These are phyloP conservation scores for Setaria viridis DNA, from an alignment of 202 grass and related monocot species.

Conservation along the genomic window DNA sequence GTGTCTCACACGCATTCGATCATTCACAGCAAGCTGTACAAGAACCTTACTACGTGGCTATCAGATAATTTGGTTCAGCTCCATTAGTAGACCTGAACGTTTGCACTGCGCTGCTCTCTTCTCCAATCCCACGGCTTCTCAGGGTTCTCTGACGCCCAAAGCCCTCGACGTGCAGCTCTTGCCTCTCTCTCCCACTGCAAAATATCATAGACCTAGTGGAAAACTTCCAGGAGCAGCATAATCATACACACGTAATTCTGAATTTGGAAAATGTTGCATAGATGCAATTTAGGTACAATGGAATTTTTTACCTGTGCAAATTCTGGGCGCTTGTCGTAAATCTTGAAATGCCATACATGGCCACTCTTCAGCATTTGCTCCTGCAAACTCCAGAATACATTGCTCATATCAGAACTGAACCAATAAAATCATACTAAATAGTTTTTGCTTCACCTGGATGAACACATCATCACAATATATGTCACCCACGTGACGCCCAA, in stretches of 20 bases:
- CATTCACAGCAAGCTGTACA: background rate
- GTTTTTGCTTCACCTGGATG: slow-evolving; percentile 55
- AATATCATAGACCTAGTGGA: background rate
- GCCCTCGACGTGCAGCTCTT: slow-evolving; percentile 48
- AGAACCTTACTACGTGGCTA: slow-evolving; percentile 3
- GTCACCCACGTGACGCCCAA: slow-evolving; percentile 62
- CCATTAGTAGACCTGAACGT: slow-evolving; percentile 48
- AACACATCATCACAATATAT: slow-evolving; percentile 65
- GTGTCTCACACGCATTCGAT: no score
- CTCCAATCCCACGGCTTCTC: slow-evolving; percentile 79
- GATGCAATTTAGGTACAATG: background rate
- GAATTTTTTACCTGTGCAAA: slow-evolving; percentile 57
- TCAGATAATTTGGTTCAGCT: background rate
- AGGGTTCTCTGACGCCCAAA: slow-evolving; percentile 61
- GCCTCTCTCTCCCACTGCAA: slow-evolving; percentile 74
- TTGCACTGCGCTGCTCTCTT: slow-evolving; percentile 39
- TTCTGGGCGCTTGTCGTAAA: slow-evolving; percentile 58
- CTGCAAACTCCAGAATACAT: slow-evolving; percentile 43
- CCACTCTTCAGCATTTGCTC: slow-evolving; percentile 75
- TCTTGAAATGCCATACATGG: slow-evolving; percentile 57
- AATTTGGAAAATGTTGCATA: background rate
- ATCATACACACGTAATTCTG: no score
- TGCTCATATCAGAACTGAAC: background rate
- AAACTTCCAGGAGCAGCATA: no score
- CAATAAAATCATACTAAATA: background rate